phyloP scores from a whole-genome alignment of 2,329 filamentous ascomycete genomes.

The Sclerotinia borealis region DNA sequence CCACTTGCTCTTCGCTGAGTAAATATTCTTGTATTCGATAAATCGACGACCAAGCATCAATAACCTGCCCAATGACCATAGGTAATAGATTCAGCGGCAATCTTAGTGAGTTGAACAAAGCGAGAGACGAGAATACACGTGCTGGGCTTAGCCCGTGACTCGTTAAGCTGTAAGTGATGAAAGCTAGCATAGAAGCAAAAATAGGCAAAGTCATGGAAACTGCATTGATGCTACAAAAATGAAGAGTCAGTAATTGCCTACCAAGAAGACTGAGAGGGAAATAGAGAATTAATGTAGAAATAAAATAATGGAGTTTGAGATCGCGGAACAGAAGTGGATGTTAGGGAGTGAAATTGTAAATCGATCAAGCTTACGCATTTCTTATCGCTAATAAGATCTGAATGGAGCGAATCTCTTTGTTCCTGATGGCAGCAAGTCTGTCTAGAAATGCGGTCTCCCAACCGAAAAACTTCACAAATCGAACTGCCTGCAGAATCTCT shows the following conservation, averaged over 20 bases:
- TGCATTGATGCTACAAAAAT: slow-evolving; percentile 36
- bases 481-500: slow-evolving; percentile 83
- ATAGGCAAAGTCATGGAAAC: slow-evolving; percentile 63
- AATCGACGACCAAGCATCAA: slow-evolving; percentile 82
- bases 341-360: neutral
- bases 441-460: slow-evolving; percentile 87
- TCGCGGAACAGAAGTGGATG: neutral
- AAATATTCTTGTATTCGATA: slow-evolving; percentile 84
- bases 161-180: slow-evolving; percentile 71
- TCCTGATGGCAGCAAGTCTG: slow-evolving; percentile 67
- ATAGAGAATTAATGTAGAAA: no score
- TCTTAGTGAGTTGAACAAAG: slow-evolving; percentile 85
- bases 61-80: slow-evolving; percentile 79
- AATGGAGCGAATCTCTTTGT: slow-evolving; percentile 74
- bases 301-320: no score
- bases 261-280: no score
- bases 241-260: neutral
- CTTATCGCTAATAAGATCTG: slow-evolving; percentile 70
- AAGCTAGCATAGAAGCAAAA: slow-evolving; percentile 91
- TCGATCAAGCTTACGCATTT: slow-evolving; percentile 39
- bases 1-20: slow-evolving; percentile 74
- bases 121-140: slow-evolving; percentile 84
- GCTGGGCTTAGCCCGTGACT: slow-evolving; percentile 67
- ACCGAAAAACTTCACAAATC: slow-evolving; percentile 94
- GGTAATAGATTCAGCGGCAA: slow-evolving; percentile 87